phyloP scores from a whole-genome alignment of 2,329 filamentous ascomycete species.

The Pestalotiopsis sp. region DNA sequence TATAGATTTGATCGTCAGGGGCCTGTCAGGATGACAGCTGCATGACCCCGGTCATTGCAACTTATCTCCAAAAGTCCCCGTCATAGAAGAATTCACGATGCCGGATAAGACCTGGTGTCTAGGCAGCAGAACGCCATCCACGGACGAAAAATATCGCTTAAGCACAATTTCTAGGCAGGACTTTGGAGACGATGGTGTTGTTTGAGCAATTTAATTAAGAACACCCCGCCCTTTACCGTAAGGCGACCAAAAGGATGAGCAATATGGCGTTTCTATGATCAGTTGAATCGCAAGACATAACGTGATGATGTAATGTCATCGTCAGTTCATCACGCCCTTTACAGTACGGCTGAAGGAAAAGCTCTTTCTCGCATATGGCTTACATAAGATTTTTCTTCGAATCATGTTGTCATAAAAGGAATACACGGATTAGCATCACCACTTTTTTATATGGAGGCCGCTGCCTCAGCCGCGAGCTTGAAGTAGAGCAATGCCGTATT shows the following conservation, averaged over 20 bases:
- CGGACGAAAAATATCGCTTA: no score
- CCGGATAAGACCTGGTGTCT: background rate
- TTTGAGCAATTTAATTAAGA: no score
- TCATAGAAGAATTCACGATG: background rate
- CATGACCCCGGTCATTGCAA: background rate
- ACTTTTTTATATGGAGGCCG: no score
- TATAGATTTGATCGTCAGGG: background rate
- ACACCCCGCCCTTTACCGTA: no score
- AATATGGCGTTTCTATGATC: background rate
- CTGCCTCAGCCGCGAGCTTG: no score
- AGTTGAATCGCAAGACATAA: background rate
- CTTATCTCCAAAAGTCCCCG: background rate
- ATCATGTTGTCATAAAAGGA: no score
- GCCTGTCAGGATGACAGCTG: background rate
- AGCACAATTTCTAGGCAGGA: no score
- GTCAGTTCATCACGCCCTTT: background rate
- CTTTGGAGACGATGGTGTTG: no score
- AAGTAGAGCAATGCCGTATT: no score
- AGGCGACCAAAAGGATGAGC: background rate
- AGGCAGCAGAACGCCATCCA: background rate
- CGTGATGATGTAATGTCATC: background rate
- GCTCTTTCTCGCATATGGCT: background rate
- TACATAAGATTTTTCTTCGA: background rate
- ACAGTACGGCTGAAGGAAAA: background rate
- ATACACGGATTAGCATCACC: no score